Base-by-base conservation (phyloP, 805 yeast species). In the Candida suzukii region DNA sequence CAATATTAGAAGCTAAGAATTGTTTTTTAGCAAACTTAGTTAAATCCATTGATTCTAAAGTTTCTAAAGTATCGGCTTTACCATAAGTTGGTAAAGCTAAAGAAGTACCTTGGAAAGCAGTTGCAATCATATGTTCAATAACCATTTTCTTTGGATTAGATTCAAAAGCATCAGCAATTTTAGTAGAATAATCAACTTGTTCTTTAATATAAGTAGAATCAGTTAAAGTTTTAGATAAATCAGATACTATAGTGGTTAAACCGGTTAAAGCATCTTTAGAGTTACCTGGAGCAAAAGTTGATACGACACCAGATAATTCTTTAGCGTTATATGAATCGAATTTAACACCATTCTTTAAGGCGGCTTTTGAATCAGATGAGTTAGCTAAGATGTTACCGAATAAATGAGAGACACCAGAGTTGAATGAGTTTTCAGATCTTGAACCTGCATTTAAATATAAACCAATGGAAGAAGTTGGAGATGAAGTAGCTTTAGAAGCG, bases 101-200 rank as follows among this genome's bases (percentile, higher is more conserved):
- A 25, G 93, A 80, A 56, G 87, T 80, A 57, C 88, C 87, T 69
- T 85, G 95, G 83, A 79, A 85, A 42, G 95, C 95, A 47, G 90
- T 76, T 46, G 90, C 76, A 58, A 80, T 77, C 70, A 85, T 73
- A 66, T 85, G 95, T 67, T 82, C 86, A 52, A 79, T 55, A 39
- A 80, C 83, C 66, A 70, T 73, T 42, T 71, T 60, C 46, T 74
- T 71, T 52, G 82, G 76, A 45, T 53, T 61, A 40, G 66, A 59
- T 68, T 85, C 95, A 46, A 81, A 70, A 28, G 63, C 61, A 35
- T 68, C 74, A 43, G 81, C 73, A 47, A 68, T 61, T 18, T 65
- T 61, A 42, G 70, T 59, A 47, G 76, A 71, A 30, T 67, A 54
- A 10, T 60, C 60, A 56, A 79, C 73, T 51, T 73, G 68, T 37